Conservation (phyloP, 2,329 filamentous ascomycete genomes). For the Xylariaceae sp. region DNA sequence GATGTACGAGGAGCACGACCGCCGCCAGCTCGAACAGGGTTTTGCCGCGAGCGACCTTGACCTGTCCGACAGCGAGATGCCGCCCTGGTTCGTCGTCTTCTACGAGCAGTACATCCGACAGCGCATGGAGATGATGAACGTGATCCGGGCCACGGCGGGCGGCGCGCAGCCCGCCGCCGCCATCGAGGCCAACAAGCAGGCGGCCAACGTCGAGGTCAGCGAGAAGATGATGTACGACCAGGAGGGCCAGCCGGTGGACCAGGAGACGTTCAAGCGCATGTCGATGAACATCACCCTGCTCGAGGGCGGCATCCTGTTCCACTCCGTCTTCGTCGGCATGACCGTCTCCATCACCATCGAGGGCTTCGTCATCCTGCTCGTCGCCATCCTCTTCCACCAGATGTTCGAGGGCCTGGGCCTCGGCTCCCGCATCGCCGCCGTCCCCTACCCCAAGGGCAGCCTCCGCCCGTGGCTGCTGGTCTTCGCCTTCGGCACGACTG, state of each 20-base stretch:
- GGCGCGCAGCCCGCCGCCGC: conserved; percentile 12
- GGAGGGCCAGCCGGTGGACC: conserved; percentile 37
- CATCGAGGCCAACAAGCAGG: conserved; percentile 9
- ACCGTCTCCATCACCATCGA: conserved; percentile 63
- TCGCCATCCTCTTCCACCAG: conserved; percentile 66
- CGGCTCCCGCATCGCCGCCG: conserved; percentile 61
- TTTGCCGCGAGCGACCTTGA: conserved; percentile 22
- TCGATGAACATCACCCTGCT: conserved; percentile 67
- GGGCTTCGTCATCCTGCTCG: conserved; percentile 57
- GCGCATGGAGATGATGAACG: conserved; percentile 49
- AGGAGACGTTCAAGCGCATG: conserved; percentile 49
- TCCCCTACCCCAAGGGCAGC: conserved; percentile 51
- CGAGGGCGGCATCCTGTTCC: conserved; percentile 72
- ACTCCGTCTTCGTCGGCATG: conserved; percentile 70
- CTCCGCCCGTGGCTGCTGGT: conserved; percentile 54
- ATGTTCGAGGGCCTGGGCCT: conserved; percentile 63
- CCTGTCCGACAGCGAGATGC: conserved; percentile 40
- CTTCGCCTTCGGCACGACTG: conserved; percentile 55
- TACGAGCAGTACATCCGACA: conserved; percentile 57
- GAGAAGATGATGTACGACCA: conserved; percentile 34
- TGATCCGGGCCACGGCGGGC: conserved; percentile 32
- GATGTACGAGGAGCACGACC: conserved; percentile 30
- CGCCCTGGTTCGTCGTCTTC: conserved; percentile 55
- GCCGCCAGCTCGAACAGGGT: conserved; percentile 13
- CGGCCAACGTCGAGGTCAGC: conserved; percentile 21